Base-by-base conservation (phyloP, 2,329 filamentous ascomycete genomes). In the Coniochaeta sp. region DNA sequence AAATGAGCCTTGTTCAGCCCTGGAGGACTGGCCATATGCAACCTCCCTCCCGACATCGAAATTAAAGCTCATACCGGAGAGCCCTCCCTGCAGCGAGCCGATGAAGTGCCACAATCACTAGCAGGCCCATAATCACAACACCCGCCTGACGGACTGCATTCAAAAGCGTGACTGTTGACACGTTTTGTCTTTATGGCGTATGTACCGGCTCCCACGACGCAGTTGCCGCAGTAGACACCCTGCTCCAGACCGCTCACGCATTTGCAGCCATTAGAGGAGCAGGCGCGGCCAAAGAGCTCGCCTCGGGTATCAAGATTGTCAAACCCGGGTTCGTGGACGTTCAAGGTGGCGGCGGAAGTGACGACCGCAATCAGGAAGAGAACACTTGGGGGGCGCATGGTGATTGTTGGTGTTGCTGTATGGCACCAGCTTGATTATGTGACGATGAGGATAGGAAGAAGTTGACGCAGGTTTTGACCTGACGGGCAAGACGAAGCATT, bases 101-200 rank as follows among this genome's bases (percentile, higher is more conserved):
- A 19, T 6, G 34, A 31, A 11, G 19, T 31, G 7, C 64, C 66
- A 24, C 67, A 68, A 58, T 68, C 66, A 5, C 34, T 58, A 19
- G 61, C 66, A n/a, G 58, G 57, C 5, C 66, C 66, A 28, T 67
- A 68, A 47, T 59, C 56, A 59, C 67, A 68, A 63, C 67, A 68
- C 26, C 47, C 59, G 22, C 67, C 66, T 24, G 31, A 59, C 16
- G 61, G 63, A 31, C 62, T 62, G 58, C 67, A 68, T 62, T 68
- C 66, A 47, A 64, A 68, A 26, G 66, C 66, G 60, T 68, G 61
- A 44, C 59, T 64, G 59, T 3, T 36, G 31, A 63, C 60, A 17
- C 67, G 52, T 62, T 68, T 67, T 8, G 34, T 60, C 36, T 63
- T 66, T 36, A 67, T 59, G 33, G 64, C 60, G 26, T 60, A 65